Percentiles rank a stretch among this genome's conserved stretches.
phyloP scores from a whole-genome alignment of 805 yeast genomes.

The Tetrapisispora pingtungensis region DNA sequence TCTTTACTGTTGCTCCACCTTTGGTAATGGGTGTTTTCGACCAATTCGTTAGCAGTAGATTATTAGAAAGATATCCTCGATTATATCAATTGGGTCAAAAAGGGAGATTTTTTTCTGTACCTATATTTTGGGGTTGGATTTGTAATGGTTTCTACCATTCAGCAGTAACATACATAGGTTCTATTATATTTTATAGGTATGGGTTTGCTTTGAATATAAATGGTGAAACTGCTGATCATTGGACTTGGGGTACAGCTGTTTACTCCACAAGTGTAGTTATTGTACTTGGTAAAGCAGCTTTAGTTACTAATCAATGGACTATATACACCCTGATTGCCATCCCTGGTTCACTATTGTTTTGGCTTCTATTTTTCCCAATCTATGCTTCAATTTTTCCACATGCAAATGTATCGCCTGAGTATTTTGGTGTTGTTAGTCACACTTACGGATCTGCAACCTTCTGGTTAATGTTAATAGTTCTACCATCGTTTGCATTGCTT shows the following conservation, averaged over 20 bases:
- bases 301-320: slow-evolving; percentile 89
- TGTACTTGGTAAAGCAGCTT: slow-evolving; percentile 89
- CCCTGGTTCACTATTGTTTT: slow-evolving; percentile 81
- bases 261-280: slow-evolving; percentile 82
- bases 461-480: slow-evolving; percentile 73
- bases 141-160: slow-evolving; percentile 92
- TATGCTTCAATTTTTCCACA: slow-evolving; percentile 81
- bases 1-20: slow-evolving; percentile 92
- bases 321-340: slow-evolving; percentile 84
- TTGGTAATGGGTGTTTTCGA: slow-evolving; percentile 94
- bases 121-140: slow-evolving; percentile 96
- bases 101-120: slow-evolving; percentile 79
- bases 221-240: slow-evolving; percentile 74
- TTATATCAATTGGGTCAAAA: slow-evolving; percentile 84
- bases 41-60: slow-evolving; percentile 85
- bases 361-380: slow-evolving; percentile 81
- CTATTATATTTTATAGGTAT: slow-evolving; percentile 54
- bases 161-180: slow-evolving; percentile 67
- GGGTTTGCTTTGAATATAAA: slow-evolving; percentile 50
- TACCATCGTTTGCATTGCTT: slow-evolving; percentile 67
- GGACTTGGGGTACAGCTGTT: slow-evolving; percentile 91
- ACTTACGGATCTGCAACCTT: slow-evolving; percentile 69
- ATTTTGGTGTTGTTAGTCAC: slow-evolving; percentile 65
- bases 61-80: slow-evolving; percentile 86
- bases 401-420: slow-evolving; percentile 73